Evolutionary conservation across 352 stramenopile genomes (phyloP).

Genomic region (Globisporangium mamillatum): DNA sequence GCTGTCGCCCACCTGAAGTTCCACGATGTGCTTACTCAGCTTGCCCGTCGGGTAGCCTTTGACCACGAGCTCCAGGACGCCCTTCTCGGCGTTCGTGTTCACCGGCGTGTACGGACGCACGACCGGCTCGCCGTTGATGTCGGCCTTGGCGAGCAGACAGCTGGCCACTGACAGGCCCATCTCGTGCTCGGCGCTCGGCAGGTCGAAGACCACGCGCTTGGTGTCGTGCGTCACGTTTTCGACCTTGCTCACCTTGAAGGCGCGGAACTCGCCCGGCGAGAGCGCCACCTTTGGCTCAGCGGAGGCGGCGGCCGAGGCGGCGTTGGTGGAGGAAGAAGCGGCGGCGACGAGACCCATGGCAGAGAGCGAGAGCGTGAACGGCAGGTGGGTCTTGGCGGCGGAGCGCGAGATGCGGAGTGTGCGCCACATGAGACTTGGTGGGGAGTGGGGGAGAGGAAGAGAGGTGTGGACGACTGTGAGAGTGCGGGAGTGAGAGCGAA

Average conservation of each 20-base stretch:
- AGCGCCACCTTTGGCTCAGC: slow-evolving; percentile 45
- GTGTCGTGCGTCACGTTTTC: slow-evolving; percentile 65
- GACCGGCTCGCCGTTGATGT: slow-evolving; percentile 72
- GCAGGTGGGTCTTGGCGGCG: neutral
- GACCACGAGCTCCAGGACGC: slow-evolving; percentile 85
- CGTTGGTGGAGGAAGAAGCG: neutral
- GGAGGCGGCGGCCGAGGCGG: slow-evolving; percentile 13
- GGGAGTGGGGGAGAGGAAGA: neutral
- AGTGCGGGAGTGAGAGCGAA: neutral
- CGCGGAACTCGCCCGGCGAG: slow-evolving; percentile 53
- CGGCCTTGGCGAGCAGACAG: slow-evolving; percentile 59
- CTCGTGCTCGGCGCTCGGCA: slow-evolving; percentile 52
- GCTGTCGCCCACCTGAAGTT: slow-evolving; percentile 80
- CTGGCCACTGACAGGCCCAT: slow-evolving; percentile 61
- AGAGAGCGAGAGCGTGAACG: slow-evolving; percentile 12
- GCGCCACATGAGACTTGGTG: slow-evolving; percentile 4
- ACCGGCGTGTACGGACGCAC: slow-evolving; percentile 87
- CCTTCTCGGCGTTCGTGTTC: slow-evolving; percentile 81
- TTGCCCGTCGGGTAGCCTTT: slow-evolving; percentile 86
- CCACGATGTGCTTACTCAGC: slow-evolving; percentile 85
- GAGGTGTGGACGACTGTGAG: neutral
- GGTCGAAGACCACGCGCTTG: slow-evolving; percentile 70
- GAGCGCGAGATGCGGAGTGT: slow-evolving; percentile 9
- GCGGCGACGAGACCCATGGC: slow-evolving; percentile 9
- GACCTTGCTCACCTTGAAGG: slow-evolving; percentile 62